Base-by-base conservation (phyloP, 1,139 yeast genomes). In the Lodderomyces metapsilosis region DNA sequence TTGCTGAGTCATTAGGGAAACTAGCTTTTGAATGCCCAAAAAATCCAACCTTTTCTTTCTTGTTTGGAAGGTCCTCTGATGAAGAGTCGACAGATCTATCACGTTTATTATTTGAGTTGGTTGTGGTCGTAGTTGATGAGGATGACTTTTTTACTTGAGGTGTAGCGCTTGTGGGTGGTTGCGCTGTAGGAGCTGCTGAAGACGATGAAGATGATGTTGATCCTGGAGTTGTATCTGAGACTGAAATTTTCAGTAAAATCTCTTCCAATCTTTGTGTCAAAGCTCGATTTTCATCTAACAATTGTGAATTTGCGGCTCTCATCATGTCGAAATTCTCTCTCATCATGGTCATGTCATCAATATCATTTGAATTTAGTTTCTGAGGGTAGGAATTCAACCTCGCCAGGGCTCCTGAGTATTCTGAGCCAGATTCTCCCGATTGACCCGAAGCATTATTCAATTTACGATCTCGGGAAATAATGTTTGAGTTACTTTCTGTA, bases 301-400 rank as follows among this genome's bases (percentile, higher is more conserved):
- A 46, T 21, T 40, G 49, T 9, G 38, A 23, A 36, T 46, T 46
- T 8, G 45, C 47, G 9, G 47, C 47, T 28, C 41, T 41, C 45
- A 46, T 42, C 38, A 42, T 40, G 20, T 43, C 44, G 23, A 37
- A 43, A 28, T 43, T 38, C 25, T 42, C 44, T 32, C 39, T 42
- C 20, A 46, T 33, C n/a, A 32, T 3, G 2, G 22, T 15, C 32
- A 28, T 28, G 18, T 28, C 32, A 28, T 28, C 18, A 3, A 28
- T 4, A 28, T 28, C 32, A 6, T 8, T 15, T 28, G 32, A 28
- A 15, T 4, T 11, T 7, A 28, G n/a, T 11, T 15, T 13, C 12
- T 18, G 24, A 21, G 24, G 36, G 36, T 38, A 32, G 31, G 15
- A 4, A 11, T 28, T 18, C 20, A 28, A 8, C 12, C 32, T 28